These are phyloP conservation scores for Terana coerulea DNA, from an alignment of 768 basidiomycete species.

Conservation along the genomic window DNA sequence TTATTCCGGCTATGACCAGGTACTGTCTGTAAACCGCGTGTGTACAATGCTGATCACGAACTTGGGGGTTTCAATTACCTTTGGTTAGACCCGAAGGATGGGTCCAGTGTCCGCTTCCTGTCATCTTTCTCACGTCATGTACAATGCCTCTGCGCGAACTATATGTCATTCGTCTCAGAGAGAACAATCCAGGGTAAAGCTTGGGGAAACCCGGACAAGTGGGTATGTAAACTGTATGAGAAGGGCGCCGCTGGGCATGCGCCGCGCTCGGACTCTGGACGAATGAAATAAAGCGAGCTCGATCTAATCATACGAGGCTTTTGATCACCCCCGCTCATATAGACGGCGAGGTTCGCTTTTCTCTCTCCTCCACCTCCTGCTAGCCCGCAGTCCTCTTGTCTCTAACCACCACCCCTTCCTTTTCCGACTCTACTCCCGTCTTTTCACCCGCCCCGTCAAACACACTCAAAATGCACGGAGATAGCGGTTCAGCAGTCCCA, in stretches of 20 bases:
- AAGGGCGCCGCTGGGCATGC: too few relatives aligned
- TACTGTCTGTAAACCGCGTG: conserved; percentile 15
- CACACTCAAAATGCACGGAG: background rate
- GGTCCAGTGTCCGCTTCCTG: background rate
- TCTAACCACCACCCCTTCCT: background rate
- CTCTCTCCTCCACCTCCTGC: conserved; percentile 1
- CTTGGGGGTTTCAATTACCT: background rate
- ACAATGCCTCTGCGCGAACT: background rate
- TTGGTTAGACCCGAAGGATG: background rate
- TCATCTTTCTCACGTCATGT: conserved; percentile 2
- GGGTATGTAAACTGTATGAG: too few relatives aligned
- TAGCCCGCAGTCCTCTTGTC: background rate
- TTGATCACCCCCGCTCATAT: too few relatives aligned
- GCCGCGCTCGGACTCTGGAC: too few relatives aligned
- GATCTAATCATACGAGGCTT: background rate
- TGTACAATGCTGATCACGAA: background rate
- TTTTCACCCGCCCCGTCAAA: conserved; percentile 1
- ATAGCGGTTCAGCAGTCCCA: conserved; percentile 3
- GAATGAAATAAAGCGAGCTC: too few relatives aligned
- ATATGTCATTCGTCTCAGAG: too few relatives aligned
- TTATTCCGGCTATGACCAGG: too few relatives aligned
- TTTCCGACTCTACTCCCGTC: background rate
- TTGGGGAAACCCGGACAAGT: background rate
- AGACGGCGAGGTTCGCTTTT: conserved; percentile 5
- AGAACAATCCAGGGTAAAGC: too few relatives aligned